Percentiles rank a stretch among this genome's conserved stretches.
phyloP scores from a whole-genome alignment of 805 yeast species.

The Blastobotrys parvus region DNA sequence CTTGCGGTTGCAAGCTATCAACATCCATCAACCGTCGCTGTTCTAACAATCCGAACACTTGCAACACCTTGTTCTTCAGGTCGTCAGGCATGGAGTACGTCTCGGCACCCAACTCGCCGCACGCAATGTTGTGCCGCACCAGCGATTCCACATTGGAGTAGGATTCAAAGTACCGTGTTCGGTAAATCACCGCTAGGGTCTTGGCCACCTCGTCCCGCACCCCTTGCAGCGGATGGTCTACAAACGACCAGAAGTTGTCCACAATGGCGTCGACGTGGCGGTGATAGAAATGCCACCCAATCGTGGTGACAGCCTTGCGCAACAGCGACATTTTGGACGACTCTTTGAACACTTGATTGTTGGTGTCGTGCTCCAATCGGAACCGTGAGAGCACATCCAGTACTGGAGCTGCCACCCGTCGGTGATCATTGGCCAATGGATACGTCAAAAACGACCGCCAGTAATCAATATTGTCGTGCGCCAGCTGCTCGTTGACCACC shows the following conservation, averaged over 20 bases:
- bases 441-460: conserved; percentile 76
- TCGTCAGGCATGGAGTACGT: conserved; percentile 24
- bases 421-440: conserved; percentile 44
- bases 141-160: conserved; percentile 33
- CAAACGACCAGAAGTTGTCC: conserved; percentile 35
- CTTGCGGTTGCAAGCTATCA: not conserved
- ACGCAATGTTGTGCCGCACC: conserved; percentile 28
- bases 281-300: conserved; percentile 48
- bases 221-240: conserved; percentile 60
- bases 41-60: conserved; percentile 39
- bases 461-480: conserved; percentile 62
- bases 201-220: conserved; percentile 65
- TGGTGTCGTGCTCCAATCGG: not conserved
- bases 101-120: conserved; percentile 30
- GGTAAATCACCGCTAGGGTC: conserved; percentile 41
- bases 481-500: conserved; percentile 49
- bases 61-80: conserved; percentile 33
- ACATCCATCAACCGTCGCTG: conserved; percentile 25
- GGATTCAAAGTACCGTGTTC: conserved; percentile 37
- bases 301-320: conserved; percentile 41
- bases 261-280: conserved; percentile 23
- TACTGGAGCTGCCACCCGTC: conserved; percentile 53
- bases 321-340: conserved; percentile 53
- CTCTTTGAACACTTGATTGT: conserved; percentile 43
- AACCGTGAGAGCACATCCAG: conserved; percentile 30